Base-by-base conservation (phyloP, 306 rosid species). In the Casuarina cunninghamiana region DNA sequence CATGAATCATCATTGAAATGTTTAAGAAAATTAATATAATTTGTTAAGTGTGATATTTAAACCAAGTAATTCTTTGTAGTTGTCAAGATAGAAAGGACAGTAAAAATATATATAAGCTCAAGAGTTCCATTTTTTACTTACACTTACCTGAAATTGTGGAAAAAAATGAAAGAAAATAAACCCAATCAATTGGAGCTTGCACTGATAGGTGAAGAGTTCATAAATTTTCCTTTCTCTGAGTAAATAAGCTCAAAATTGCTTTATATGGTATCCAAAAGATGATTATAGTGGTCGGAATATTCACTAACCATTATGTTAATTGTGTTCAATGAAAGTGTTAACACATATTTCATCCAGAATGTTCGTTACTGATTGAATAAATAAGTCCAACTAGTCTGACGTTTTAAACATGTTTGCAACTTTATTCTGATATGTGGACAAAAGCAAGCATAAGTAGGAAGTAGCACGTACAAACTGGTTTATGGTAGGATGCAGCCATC, bases 401-500 rank as follows among this genome's bases (percentile, higher is more conserved):
- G 50, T 41, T 37, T 66, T 12, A 3, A 32, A 16, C 68, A 57
- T 48, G 55, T 70, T 70, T 26, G 12, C 39, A 26, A 55, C 53
- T 77, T 57, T 75, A 78, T 42, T 50, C 65, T n/a, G 53, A 45
- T 43, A 50, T 19, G 54, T 45, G 13, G 78, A 66, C 51, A 17
- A 46, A 83, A 54, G 63, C 50, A 71, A 41, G 54, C 46, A 77
- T 35, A 26, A 72, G 51, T 13, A 53, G 84, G 62, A 71, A 61
- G 76, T 53, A 16, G 73, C 53, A 86, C 99, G 2, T 91, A 96
- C 99, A 65, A 96, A 93, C 90, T 96, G 99, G 80, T 96, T 96
- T 80, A 96, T 96, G 32, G 90, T 32, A 75, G 99, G 99, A 91
- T 96, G 99, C 77, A 96, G 78, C 99, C 99, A 96, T 82, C 99